Conservation (phyloP, 2,329 filamentous ascomycete genomes). For the Sclerotinia spermophila region DNA sequence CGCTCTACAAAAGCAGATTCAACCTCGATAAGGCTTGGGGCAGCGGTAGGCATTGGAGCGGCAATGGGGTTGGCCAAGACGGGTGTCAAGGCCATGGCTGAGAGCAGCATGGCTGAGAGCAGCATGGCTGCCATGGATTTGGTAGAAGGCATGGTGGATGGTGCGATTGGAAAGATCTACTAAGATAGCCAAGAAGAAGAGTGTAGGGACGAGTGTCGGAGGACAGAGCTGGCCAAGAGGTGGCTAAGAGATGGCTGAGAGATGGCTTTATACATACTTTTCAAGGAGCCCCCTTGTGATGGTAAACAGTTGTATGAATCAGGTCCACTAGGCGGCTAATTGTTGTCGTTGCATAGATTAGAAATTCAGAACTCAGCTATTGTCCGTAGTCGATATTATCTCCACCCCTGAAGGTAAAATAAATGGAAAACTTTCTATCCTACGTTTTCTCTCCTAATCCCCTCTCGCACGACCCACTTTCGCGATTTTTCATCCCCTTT, state of each 20-base stretch:
- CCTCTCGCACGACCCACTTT: neutral
- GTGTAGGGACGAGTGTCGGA: neutral
- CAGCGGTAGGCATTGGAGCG: neutral
- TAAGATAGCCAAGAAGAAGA: neutral
- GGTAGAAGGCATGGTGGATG: neutral
- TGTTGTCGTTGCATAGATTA: neutral
- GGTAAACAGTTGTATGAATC: neutral
- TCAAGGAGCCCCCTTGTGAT: neutral
- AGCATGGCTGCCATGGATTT: neutral
- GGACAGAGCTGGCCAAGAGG: neutral
- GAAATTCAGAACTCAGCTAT: neutral
- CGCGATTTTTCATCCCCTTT: neutral
- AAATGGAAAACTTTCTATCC: neutral
- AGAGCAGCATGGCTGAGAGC: neutral
- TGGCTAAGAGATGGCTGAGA: neutral
- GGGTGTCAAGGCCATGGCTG: neutral
- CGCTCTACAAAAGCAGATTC: neutral
- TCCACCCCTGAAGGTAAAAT: neutral
- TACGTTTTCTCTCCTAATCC: neutral
- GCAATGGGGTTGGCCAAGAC: neutral
- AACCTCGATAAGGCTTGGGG: neutral
- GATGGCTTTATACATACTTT: neutral
- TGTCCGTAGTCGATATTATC: neutral
- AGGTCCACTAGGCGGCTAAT: neutral
- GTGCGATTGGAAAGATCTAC: neutral